Evolutionary conservation across 495 filamentous ascomycete genomes (phyloP), one percentile per base, ranked within the genome.

Genomic region (Neurospora sp.): DNA sequence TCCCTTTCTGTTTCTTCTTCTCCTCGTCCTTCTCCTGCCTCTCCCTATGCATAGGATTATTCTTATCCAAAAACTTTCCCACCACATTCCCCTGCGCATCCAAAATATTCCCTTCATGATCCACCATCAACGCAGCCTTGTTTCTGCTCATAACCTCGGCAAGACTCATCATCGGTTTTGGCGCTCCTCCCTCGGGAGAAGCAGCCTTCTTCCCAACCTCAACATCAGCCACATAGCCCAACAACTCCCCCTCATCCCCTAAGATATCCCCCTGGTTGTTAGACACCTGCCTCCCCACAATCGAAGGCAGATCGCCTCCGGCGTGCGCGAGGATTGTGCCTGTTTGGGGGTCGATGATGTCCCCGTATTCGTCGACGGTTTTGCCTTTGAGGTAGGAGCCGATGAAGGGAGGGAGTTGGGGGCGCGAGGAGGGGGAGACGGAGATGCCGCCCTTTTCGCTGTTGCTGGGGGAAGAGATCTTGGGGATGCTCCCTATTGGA

Each of bases 301-400:
- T 85, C 20, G 82, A 77, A 16, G 85, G 84, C 12, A 87, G 78
- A 72, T 87, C 85, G 8, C 85, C 85, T 4, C 77, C 83, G 0
- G 81, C 83, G 60, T 81, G 84, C 7, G 84, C 85, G 1, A 86
- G 80, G 8, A 87, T 81, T 71, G 82, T 81, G 4, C 83, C 83
- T 1, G 83, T 82, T 39, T 75, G 76, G 1, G 75, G 76, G 49
- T 98, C 82, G 91, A 97, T 85, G 87, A 97, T 86, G 90, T 93
- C 82, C 83, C 93, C 75, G 85, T 91, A 78, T 86, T 90, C 75
- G 85, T 95, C 75, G 86, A 93, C 81, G 87, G 91, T 82, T 91
- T 92, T 75, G 87, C 91, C 80, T 88, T 90, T 74, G 86, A 96
- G 82, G 87, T 90, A 76, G 82, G 88, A 49, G 79, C 86, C 75